These are phyloP conservation scores for Corchorus olitorius DNA, from an alignment of 345 rosid species.

Conservation along the genomic window DNA sequence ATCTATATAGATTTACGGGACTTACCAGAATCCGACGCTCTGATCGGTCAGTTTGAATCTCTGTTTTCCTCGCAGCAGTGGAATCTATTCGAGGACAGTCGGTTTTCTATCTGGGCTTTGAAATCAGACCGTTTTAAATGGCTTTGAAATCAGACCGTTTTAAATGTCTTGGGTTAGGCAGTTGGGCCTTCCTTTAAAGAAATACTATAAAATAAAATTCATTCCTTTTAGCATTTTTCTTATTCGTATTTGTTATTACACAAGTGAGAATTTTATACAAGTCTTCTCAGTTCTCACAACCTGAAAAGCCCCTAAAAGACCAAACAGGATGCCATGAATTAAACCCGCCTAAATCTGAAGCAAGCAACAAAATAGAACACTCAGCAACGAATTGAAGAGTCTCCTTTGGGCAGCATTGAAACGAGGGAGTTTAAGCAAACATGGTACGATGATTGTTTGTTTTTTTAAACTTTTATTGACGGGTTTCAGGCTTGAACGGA, in stretches of 20 bases:
- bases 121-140: background rate
- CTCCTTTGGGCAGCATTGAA: background rate
- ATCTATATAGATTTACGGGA: background rate
- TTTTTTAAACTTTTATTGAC: background rate
- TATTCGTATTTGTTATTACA: background rate
- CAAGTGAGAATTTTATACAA: background rate
- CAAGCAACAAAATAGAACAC: background rate
- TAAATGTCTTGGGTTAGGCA: background rate
- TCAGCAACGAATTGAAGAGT: slow-evolving; percentile 4
- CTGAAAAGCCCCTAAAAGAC: background rate
- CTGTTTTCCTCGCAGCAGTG: background rate
- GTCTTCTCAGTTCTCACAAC: background rate
- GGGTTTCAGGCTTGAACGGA: background rate
- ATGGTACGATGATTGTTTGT: slow-evolving; percentile 21
- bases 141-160: background rate
- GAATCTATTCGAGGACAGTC: background rate
- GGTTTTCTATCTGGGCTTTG: background rate
- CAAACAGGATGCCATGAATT: no score
- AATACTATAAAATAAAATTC: no score
- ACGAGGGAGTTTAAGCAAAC: background rate
- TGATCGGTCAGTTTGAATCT: slow-evolving; percentile 6
- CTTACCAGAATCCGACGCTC: slow-evolving; percentile 11
- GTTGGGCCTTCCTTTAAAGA: background rate
- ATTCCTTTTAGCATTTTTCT: background rate
- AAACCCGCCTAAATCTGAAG: slow-evolving; percentile 25